Evolutionary conservation across 164 flowering plant genomes (phyloP), one percentile per base, ranked within the genome.

Genomic region (Platanus orientalis): DNA sequence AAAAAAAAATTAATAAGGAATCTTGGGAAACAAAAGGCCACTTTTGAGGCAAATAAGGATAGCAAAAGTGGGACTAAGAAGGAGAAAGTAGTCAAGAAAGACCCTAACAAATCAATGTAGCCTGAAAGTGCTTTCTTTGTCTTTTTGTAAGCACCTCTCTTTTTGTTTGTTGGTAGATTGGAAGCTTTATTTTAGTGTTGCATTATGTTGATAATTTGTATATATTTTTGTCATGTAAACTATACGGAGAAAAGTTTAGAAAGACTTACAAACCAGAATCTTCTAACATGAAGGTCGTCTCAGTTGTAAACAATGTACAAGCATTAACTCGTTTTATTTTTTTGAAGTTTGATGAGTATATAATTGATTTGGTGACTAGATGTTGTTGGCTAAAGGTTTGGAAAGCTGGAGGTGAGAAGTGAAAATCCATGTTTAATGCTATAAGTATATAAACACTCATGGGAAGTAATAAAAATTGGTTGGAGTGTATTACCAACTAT

Each of bases 1-100:
- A n/a, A n/a, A n/a, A n/a, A n/a, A n/a, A n/a, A n/a, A n/a, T n/a
- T n/a, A 70, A 75, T 72, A 67, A 89, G 96, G 69, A 84, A 66
- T 69, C 71, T 85, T 57, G 96, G 96, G 67, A 90, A 87, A 79
- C 77, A 94, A 55, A 90, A 87, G 80, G 90, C 87, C 29, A 69
- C 73, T 20, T 57, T 48, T 7, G 74, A 80, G 71, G 69, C 66
- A 30, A 78, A 70, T 14, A 77, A 54, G 58, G 62, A 71, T 62
- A 71, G 76, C 71, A 71, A 71, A 59, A 71, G 45, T n/a, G n/a
- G 51, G 68, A 50, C 73, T 11, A 78, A 69, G 76, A 82, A 73
- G 74, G 77, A 59, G 44, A 76, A 58, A 57, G 36, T 7, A 45
- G 81, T 79, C 47, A 73, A 63, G 67, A 85, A 85, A 61, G 90